Evolutionary conservation across 2,329 filamentous ascomycete species (phyloP).

Genomic region (Ascochyta clinopodiicola): DNA sequence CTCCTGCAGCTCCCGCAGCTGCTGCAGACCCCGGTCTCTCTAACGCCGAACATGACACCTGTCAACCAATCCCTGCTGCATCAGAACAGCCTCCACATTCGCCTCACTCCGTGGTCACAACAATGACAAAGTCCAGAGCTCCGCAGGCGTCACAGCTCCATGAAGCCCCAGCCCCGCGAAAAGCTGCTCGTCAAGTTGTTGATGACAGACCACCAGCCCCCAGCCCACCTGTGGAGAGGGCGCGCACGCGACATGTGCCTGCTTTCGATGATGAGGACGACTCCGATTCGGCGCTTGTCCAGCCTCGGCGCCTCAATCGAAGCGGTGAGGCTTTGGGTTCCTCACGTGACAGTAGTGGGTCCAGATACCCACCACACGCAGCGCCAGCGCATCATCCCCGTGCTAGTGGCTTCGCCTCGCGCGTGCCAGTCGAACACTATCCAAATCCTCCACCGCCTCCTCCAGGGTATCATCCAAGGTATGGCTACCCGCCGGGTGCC

Average conservation of each 20-base stretch:
- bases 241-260: constrained; percentile 36
- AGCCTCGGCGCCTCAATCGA: constrained; percentile 33
- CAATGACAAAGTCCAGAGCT: constrained; percentile 27
- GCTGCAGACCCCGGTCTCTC: constrained; percentile 14
- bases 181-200: constrained; percentile 29
- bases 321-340: constrained; percentile 35
- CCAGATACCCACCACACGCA: constrained; percentile 31
- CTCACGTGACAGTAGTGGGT: constrained; percentile 22
- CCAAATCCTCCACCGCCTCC: constrained; percentile 71
- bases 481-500: constrained; percentile 42
- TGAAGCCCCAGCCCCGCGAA: constrained; percentile 39
- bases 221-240: constrained; percentile 41
- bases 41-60: constrained; percentile 19
- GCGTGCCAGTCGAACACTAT: constrained; percentile 45
- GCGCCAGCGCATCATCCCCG: constrained; percentile 38
- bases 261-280: constrained; percentile 46
- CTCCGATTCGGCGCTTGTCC: constrained; percentile 41
- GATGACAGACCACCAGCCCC: constrained; percentile 46
- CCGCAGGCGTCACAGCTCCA: constrained; percentile 21
- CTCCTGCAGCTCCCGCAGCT: constrained; percentile 16
- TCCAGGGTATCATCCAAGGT: constrained; percentile 59
- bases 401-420: constrained; percentile 40
- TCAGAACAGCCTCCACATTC: constrained; percentile 24
- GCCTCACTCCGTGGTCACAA: constrained; percentile 30
- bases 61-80: constrained; percentile 24